Conservation (phyloP, 2,329 filamentous ascomycete genomes). For the Botrytis paeoniae region DNA sequence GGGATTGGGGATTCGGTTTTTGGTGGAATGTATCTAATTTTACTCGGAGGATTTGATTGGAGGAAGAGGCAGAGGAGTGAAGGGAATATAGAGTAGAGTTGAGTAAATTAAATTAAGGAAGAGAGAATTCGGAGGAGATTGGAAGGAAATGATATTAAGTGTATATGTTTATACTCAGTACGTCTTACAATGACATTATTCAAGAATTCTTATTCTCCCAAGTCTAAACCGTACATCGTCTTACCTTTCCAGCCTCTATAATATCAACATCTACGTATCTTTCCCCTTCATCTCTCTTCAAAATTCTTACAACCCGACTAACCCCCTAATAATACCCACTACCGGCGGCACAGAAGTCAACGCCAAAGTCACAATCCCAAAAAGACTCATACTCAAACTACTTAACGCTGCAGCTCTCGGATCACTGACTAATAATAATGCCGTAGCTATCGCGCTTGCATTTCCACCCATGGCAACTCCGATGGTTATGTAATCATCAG, state of each 20-base stretch:
- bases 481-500: slow-evolving; percentile 61
- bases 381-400: slow-evolving; percentile 58
- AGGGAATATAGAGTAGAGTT: not conserved
- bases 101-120: not conserved
- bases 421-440: slow-evolving; percentile 53
- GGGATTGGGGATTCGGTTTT: not conserved
- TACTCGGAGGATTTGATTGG: fast-evolving
- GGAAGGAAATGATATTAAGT: not conserved
- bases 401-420: slow-evolving; percentile 58
- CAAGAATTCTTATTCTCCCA: not conserved
- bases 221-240: not conserved
- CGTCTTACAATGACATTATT: not conserved
- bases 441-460: slow-evolving; percentile 58
- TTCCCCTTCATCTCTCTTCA: not conserved
- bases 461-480: slow-evolving; percentile 61
- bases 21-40: not conserved
- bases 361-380: slow-evolving; percentile 57
- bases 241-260: not conserved
- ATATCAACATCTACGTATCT: not conserved
- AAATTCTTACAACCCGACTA: slow-evolving; percentile 43
- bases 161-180: not conserved
- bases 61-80: not conserved
- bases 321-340: slow-evolving; percentile 46
- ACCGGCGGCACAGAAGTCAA: slow-evolving; percentile 57
- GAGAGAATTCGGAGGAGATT: not conserved